Evolutionary conservation across 1,139 yeast species (phyloP).

Genomic region (Geotrichum bryndzae): DNA sequence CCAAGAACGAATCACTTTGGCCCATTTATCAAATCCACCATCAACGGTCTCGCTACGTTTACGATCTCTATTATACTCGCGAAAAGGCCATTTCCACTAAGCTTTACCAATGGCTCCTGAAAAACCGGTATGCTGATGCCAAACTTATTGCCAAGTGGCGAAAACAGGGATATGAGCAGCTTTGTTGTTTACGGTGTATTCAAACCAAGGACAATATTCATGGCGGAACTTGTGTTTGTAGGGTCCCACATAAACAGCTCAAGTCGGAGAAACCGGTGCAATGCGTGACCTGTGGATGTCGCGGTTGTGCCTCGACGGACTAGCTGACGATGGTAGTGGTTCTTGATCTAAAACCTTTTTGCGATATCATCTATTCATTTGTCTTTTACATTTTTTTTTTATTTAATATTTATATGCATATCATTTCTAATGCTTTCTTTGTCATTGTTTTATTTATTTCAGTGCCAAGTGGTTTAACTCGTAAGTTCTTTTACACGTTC

Average conservation of each 20-base stretch:
- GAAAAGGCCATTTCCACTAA: slow-evolving; percentile 54
- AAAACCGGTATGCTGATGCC: slow-evolving; percentile 61
- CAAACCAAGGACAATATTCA: slow-evolving; percentile 57
- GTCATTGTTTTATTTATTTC: not conserved
- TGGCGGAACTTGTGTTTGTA: slow-evolving; percentile 70
- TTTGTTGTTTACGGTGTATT: slow-evolving; percentile 81
- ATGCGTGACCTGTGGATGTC: slow-evolving; percentile 85
- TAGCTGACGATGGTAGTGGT: slow-evolving; percentile 26
- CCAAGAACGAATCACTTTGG: slow-evolving; percentile 57
- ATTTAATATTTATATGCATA: not conserved
- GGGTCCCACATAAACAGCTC: slow-evolving; percentile 52
- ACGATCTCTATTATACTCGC: slow-evolving; percentile 64
- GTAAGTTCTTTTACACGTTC: not conserved
- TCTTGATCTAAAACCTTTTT: not conserved
- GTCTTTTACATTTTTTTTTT: not conserved
- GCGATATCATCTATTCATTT: not conserved
- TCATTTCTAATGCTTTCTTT: not conserved
- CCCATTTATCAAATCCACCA: slow-evolving; percentile 64
- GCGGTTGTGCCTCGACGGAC: slow-evolving; percentile 83
- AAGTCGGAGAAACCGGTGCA: slow-evolving; percentile 38
- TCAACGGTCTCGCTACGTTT: slow-evolving; percentile 71
- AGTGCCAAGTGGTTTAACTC: not conserved
- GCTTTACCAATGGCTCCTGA: slow-evolving; percentile 71
- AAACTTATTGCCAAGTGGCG: slow-evolving; percentile 85
- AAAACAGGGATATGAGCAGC: slow-evolving; percentile 79